Evolutionary conservation across 2,329 filamentous ascomycete genomes (phyloP), one percentile per base, ranked within the genome.

Genomic region (Orbilia blumenaviensis): DNA sequence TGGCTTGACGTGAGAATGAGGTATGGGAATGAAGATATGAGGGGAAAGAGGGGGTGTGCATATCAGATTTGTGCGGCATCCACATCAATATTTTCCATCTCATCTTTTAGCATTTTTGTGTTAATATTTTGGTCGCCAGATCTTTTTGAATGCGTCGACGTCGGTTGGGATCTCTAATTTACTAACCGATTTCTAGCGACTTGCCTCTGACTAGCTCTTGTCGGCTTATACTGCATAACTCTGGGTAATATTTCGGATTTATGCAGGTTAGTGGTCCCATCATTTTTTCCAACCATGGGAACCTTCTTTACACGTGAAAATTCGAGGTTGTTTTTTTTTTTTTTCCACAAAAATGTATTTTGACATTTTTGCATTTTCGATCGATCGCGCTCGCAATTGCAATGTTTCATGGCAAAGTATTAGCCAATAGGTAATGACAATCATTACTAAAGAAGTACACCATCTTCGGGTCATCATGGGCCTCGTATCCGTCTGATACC

Each of bases 381-480:
- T 36, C 52, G 52, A 56, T 56, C 52, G 52, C 32, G 12, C 32
- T 56, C 52, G 52, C 52, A 56, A 56, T 36, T n/a, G 52, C 52
- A 29, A 32, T 54, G 48, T 54, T 54, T 54, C 48, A 54, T 34
- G 48, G n/a, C 48, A 38, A 16, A 38, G 5, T 32, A 56, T 56
- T 23, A 38, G 27, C 29, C 48, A 54, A 34, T 21, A 56, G 7
- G 32, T 25, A 56, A 36, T 21, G 52, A 38, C 32, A 56, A 56
- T 56, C 52, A 56, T 56, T 56, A 56, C 52, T 18, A 56, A 56
- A 56, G 52, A 16, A 56, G 38, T 56, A 38, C 52, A 56, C 32
- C 32, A 56, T 56, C 32, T 56, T 56, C 52, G 52, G 52, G 52
- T 56, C 32, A 36, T 56, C 12, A 38, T 56, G 52, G 52, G 38